phyloP scores from a whole-genome alignment of 225 moss, liverwort and hornwort genomes.

The Antitrichia curtipendula region DNA sequence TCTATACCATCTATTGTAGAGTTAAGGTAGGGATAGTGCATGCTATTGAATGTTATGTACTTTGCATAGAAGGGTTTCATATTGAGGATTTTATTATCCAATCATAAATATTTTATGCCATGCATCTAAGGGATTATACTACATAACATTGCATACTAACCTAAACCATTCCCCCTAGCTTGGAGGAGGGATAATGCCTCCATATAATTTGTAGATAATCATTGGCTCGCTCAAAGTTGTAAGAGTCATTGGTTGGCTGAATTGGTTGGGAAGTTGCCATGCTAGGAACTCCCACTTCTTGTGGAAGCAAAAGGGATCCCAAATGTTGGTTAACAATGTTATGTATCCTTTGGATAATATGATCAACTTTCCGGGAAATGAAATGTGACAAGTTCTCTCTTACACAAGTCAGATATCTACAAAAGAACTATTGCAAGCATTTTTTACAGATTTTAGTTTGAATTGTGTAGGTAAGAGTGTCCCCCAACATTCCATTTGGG shows the following conservation, averaged over 20 bases:
- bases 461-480: no score
- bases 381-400: not conserved
- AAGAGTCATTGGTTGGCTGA: not conserved
- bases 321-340: no score
- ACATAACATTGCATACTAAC: not conserved
- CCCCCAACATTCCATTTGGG: no score
- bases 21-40: not conserved
- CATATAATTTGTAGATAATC: not conserved
- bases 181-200: not conserved
- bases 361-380: not conserved
- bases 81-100: not conserved
- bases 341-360: no score
- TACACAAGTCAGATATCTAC: not conserved
- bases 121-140: not conserved
- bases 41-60: not conserved
- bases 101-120: not conserved
- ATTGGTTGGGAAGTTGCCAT: not conserved
- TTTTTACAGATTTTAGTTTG: no score
- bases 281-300: no score
- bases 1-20: not conserved
- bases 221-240: not conserved
- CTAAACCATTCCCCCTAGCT: accelerated
- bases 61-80: not conserved
- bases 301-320: no score
- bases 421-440: no score